Evolutionary conservation across 2,329 filamentous ascomycete species (phyloP).

Genomic region (Bipolaris cookei): DNA sequence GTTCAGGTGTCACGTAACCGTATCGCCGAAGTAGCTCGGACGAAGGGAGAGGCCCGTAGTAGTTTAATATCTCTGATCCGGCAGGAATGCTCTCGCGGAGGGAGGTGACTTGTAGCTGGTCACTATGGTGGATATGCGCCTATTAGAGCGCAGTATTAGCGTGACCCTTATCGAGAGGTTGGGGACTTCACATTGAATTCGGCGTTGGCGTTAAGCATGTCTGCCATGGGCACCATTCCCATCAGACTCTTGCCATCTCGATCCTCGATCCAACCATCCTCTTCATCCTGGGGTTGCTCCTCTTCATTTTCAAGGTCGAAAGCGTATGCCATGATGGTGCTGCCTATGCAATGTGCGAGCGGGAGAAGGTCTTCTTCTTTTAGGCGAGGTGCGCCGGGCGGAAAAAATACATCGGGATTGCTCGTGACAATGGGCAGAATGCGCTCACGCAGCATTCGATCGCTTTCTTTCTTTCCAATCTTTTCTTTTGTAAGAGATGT

Average conservation of each 20-base stretch:
- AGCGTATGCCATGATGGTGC: slow-evolving; percentile 34
- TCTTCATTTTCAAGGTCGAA: slow-evolving; percentile 30
- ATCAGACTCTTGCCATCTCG: slow-evolving; percentile 29
- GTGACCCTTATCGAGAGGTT: no score
- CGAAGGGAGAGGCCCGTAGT: slow-evolving; percentile 32
- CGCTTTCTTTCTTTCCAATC: slow-evolving; percentile 29
- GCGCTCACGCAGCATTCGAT: slow-evolving; percentile 24
- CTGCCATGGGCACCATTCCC: slow-evolving; percentile 37
- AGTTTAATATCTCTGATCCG: slow-evolving; percentile 31
- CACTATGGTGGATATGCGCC: slow-evolving; percentile 35
- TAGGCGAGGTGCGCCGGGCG: not conserved
- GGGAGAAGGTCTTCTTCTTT: slow-evolving; percentile 22
- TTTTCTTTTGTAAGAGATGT: slow-evolving; percentile 30
- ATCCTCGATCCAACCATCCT: slow-evolving; percentile 36
- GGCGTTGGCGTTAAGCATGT: slow-evolving; percentile 33
- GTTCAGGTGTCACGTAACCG: slow-evolving; percentile 31
- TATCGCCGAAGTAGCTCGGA: slow-evolving; percentile 33
- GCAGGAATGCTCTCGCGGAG: slow-evolving; percentile 5
- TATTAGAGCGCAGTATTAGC: slow-evolving; percentile 1
- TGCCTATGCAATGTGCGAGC: slow-evolving; percentile 32
- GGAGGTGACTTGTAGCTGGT: slow-evolving; percentile 12
- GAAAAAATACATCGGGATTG: slow-evolving; percentile 20
- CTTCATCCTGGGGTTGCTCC: slow-evolving; percentile 27
- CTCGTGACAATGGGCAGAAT: slow-evolving; percentile 24
- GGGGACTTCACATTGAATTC: slow-evolving; percentile 28